Evolutionary conservation across 352 stramenopile species (phyloP).

Genomic region (Phytophthora megakarya): DNA sequence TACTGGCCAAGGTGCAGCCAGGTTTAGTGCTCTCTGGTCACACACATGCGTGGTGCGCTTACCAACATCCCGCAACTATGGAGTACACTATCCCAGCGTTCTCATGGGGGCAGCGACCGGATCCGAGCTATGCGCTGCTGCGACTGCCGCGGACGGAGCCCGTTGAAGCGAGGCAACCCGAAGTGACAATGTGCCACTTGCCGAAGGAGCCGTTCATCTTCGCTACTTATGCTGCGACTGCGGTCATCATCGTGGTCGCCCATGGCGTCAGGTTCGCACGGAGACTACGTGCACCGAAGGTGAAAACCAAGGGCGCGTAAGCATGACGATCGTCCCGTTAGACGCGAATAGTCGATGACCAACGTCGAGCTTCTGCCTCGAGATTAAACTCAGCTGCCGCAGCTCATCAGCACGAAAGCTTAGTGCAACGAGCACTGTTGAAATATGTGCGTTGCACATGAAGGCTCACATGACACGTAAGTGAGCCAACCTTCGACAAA

Average conservation of each 20-base stretch:
- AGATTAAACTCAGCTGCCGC: background rate
- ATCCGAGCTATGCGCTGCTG: slow-evolving; percentile 76
- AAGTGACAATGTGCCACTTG: slow-evolving; percentile 39
- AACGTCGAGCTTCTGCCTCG: background rate
- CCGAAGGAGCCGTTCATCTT: slow-evolving; percentile 49
- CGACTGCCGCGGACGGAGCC: slow-evolving; percentile 12
- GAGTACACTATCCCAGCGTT: slow-evolving; percentile 82
- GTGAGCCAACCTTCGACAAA: too few species aligned
- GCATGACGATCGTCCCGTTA: background rate
- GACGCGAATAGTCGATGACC: background rate
- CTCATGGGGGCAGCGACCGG: slow-evolving; percentile 77
- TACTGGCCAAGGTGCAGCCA: slow-evolving; percentile 57
- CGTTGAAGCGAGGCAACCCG: background rate
- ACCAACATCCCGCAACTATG: slow-evolving; percentile 36
- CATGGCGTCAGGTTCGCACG: slow-evolving; percentile 16
- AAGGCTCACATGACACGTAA: too few species aligned
- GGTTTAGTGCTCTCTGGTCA: slow-evolving; percentile 71
- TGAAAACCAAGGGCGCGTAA: slow-evolving; percentile 27
- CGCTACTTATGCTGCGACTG: slow-evolving; percentile 35
- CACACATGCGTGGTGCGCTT: slow-evolving; percentile 75
- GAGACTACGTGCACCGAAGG: slow-evolving; percentile 6
- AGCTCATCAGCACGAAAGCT: too few species aligned
- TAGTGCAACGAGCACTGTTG: too few species aligned
- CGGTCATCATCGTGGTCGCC: slow-evolving; percentile 18
- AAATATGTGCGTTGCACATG: too few species aligned